phyloP scores from a whole-genome alignment of 257 asterid genomes.

The Apocynum venetum region DNA sequence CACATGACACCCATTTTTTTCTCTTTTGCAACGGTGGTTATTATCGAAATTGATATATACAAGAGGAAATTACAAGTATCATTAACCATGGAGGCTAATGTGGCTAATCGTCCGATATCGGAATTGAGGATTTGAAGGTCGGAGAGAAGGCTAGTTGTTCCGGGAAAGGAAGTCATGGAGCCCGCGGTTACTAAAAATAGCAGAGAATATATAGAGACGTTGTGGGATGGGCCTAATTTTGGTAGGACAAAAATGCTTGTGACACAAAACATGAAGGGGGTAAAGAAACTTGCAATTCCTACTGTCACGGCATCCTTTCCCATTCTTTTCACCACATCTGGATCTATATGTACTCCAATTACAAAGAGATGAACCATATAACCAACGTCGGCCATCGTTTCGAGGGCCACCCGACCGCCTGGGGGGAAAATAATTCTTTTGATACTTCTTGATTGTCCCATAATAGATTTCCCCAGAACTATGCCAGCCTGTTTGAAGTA shows the following conservation, averaged over 20 bases:
- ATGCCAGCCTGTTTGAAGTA: constrained; percentile 45
- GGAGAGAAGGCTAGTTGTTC: constrained; percentile 37
- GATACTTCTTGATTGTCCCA: constrained; percentile 18
- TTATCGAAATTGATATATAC: constrained; percentile 3
- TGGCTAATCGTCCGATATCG: constrained; percentile 52
- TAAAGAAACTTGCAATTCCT: constrained; percentile 32
- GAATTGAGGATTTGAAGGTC: constrained; percentile 69
- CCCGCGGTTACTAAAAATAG: constrained; percentile 26
- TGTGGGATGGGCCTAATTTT: neutral
- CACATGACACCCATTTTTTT: neutral
- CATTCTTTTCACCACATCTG: constrained; percentile 25
- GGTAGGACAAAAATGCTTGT: constrained; percentile 14
- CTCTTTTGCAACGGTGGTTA: constrained; percentile 10
- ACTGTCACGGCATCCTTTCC: constrained; percentile 36
- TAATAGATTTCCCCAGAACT: constrained; percentile 40
- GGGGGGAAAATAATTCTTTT: constrained; percentile 31
- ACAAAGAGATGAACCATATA: constrained; percentile 53
- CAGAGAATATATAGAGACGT: constrained; percentile 16
- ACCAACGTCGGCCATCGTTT: constrained; percentile 47
- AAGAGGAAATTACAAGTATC: constrained; percentile 35
- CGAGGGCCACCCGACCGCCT: constrained; percentile 37
- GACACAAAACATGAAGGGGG: constrained; percentile 35
- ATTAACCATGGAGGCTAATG: constrained; percentile 37
- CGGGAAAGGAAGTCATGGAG: constrained; percentile 50
- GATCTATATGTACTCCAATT: constrained; percentile 48